phyloP scores from a whole-genome alignment of 805 yeast species.

The Sugiyamaella qingdaonensis region DNA sequence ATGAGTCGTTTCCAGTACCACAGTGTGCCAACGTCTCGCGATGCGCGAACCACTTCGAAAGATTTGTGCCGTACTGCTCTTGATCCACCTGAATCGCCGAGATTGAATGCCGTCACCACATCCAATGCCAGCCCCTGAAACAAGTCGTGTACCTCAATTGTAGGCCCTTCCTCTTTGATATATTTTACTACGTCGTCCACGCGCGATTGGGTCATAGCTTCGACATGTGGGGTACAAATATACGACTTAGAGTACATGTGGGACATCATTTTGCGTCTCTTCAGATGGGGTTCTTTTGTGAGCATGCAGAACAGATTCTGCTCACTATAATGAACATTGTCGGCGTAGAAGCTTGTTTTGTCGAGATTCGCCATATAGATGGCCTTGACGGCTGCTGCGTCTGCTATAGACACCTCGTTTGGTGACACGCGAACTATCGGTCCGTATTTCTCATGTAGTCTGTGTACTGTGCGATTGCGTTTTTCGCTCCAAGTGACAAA shows the following conservation, averaged over 20 bases:
- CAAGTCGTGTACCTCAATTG: constrained; percentile 55
- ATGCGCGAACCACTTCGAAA: constrained; percentile 39
- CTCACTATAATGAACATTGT: constrained; percentile 55
- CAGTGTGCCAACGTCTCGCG: constrained; percentile 49
- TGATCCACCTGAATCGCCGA: constrained; percentile 49
- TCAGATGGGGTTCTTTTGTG: constrained; percentile 46
- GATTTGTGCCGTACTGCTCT: constrained; percentile 42
- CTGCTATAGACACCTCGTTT: constrained; percentile 54
- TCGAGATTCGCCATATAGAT: constrained; percentile 56
- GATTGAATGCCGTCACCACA: constrained; percentile 55
- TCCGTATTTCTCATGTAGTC: constrained; percentile 54
- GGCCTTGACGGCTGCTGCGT: constrained; percentile 46
- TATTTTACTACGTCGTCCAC: constrained; percentile 30
- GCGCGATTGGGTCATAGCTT: constrained; percentile 34
- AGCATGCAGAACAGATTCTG: constrained; percentile 57
- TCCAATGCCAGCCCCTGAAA: constrained; percentile 73
- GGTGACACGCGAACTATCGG: constrained; percentile 61
- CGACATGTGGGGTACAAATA: constrained; percentile 34
- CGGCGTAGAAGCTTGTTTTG: constrained; percentile 53
- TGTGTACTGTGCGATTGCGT: constrained; percentile 46
- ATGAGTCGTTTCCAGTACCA: constrained; percentile 62
- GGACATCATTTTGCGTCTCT: constrained; percentile 39
- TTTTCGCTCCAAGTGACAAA: constrained; percentile 45
- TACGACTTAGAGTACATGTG: constrained; percentile 44
- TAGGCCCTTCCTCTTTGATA: constrained; percentile 22